Percentiles rank a stretch among this genome's conserved stretches.
phyloP scores from a whole-genome alignment of 257 asterid species.

The Cordia subcordata region DNA sequence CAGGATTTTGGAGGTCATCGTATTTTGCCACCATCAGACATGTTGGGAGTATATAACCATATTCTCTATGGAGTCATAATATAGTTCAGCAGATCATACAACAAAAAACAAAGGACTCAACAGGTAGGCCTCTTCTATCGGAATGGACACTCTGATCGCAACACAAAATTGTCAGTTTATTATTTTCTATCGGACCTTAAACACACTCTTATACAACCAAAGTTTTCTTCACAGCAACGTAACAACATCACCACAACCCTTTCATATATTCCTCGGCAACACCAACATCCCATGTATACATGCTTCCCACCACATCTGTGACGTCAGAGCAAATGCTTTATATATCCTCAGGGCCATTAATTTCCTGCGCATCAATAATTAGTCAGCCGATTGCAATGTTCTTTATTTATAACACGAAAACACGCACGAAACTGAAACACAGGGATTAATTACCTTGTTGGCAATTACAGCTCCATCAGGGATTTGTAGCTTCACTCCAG shows the following conservation, averaged over 20 bases:
- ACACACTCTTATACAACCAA: conserved; percentile 2
- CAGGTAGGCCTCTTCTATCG: too few relatives aligned
- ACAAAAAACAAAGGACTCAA: too few relatives aligned
- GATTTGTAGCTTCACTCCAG: conserved; percentile 79
- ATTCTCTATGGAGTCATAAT: too few relatives aligned
- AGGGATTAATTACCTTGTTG: conserved; percentile 51
- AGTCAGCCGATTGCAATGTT: conserved; percentile 4
- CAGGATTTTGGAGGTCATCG: too few relatives aligned
- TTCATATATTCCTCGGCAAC: too few relatives aligned
- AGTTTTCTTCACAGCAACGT: conserved; percentile 6
- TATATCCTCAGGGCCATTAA: conserved; percentile 75
- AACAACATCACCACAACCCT: neutral
- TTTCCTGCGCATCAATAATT: conserved; percentile 44
- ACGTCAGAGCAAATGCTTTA: conserved; percentile 1
- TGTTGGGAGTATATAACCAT: too few relatives aligned
- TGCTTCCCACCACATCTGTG: too few relatives aligned
- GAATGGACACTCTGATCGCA: too few relatives aligned
- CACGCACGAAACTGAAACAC: neutral
- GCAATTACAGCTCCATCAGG: conserved; percentile 73
- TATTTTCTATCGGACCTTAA: neutral
- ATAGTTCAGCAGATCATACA: too few relatives aligned
- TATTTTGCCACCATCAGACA: too few relatives aligned
- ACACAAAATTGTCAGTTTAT: conserved; percentile 12
- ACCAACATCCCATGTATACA: too few relatives aligned
- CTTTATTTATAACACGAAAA: neutral